These are phyloP conservation scores for Fusarium napiforme DNA, from an alignment of 2,329 filamentous ascomycete species.

Conservation along the genomic window DNA sequence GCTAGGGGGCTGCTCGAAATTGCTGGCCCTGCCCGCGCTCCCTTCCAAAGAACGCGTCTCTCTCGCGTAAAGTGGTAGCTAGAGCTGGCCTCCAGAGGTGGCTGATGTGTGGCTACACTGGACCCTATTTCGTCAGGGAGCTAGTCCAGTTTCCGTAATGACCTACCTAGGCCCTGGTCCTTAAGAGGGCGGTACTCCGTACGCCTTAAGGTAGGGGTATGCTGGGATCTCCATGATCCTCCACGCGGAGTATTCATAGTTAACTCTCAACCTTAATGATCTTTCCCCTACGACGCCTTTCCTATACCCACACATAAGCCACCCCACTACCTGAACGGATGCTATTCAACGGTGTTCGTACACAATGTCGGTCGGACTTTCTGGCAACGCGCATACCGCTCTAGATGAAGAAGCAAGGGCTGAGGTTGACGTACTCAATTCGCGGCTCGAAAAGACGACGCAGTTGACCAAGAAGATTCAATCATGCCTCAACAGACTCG, in stretches of 20 bases:
- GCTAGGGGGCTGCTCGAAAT: slow-evolving; percentile 27
- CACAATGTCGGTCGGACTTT: slow-evolving; percentile 63
- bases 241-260: background rate
- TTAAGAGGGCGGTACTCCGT: background rate
- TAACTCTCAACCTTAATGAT: slow-evolving; percentile 1
- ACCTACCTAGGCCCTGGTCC: slow-evolving; percentile 7
- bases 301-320: background rate
- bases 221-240: slow-evolving; percentile 4
- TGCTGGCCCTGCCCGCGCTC: slow-evolving; percentile 22
- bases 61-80: slow-evolving; percentile 45
- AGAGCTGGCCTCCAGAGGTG: background rate
- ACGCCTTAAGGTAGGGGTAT: background rate
- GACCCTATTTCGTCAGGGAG: background rate
- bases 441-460: slow-evolving; percentile 88
- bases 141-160: slow-evolving; percentile 27
- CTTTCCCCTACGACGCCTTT: background rate
- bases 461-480: slow-evolving; percentile 96
- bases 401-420: slow-evolving; percentile 75
- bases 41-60: slow-evolving; percentile 30
- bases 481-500: slow-evolving; percentile 83
- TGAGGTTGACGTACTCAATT: slow-evolving; percentile 77
- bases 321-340: background rate
- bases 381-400: slow-evolving; percentile 58
- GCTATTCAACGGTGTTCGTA: background rate
- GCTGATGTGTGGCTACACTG: slow-evolving; percentile 7